Conservation (phyloP, 78 protist species). For the Corallochytrium limacisporum region DNA sequence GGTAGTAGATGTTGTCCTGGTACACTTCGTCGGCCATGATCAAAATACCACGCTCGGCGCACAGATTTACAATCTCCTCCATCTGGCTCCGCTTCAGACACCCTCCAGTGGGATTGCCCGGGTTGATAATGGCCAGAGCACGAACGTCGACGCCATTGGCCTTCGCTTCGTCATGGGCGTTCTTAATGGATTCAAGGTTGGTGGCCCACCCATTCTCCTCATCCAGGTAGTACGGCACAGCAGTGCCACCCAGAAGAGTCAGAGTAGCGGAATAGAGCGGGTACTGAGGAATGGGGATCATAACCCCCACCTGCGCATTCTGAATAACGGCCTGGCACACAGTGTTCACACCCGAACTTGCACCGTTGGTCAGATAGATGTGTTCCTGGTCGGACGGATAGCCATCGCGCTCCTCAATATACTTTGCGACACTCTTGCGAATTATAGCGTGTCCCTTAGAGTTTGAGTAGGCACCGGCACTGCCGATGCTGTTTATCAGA, state of each 20-base stretch:
- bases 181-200: neutral
- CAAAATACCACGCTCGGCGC: slow-evolving; percentile 45
- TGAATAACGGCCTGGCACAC: slow-evolving; percentile 37
- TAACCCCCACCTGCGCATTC: slow-evolving; percentile 15
- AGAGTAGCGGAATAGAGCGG: slow-evolving; percentile 97
- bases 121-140: slow-evolving; percentile 93
- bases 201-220: slow-evolving; percentile 57
- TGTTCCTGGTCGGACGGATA: slow-evolving; percentile 35
- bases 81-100: slow-evolving; percentile 24
- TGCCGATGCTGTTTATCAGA: neutral
- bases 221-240: slow-evolving; percentile 70
- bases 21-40: slow-evolving; percentile 98
- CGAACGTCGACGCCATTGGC: slow-evolving; percentile 43
- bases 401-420: slow-evolving; percentile 65
- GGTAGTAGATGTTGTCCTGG: slow-evolving; percentile 87
- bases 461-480: slow-evolving; percentile 83
- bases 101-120: slow-evolving; percentile 99
- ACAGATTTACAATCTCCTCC: slow-evolving; percentile 39
- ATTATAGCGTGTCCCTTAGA: slow-evolving; percentile 67
- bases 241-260: slow-evolving; percentile 61
- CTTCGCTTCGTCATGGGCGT: slow-evolving; percentile 18
- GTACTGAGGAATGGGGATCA: slow-evolving; percentile 99
- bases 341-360: slow-evolving; percentile 61
- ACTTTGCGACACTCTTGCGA: slow-evolving; percentile 70
- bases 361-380: slow-evolving; percentile 96